Conservation (phyloP, 108 stramenopile genomes). For the Cyclotella choctawhatcheeana region DNA sequence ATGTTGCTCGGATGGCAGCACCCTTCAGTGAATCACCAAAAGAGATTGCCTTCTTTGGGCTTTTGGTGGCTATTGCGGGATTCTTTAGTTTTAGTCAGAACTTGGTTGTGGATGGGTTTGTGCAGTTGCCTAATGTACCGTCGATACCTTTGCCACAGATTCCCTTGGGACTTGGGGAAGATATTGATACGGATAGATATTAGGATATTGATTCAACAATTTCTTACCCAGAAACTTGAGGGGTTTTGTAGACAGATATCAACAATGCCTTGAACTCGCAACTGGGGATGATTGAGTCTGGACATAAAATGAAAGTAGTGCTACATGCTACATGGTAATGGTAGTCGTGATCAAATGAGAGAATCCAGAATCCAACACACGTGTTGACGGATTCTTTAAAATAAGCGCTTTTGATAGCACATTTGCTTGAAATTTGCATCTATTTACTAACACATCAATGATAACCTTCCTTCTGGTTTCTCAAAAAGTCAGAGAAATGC, state of each 20-base stretch:
- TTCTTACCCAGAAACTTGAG: neutral
- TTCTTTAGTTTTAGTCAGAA: slow-evolving; percentile 88
- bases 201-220: slow-evolving; percentile 45
- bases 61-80: slow-evolving; percentile 82
- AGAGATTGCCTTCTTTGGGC: slow-evolving; percentile 82
- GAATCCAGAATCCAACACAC: too few species aligned
- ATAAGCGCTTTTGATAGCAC: too few species aligned
- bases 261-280: too few species aligned
- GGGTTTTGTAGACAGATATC: neutral
- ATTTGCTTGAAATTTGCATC: too few species aligned
- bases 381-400: too few species aligned
- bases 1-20: slow-evolving; percentile 68
- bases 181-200: slow-evolving; percentile 51
- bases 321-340: too few species aligned
- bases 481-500: too few species aligned
- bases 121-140: slow-evolving; percentile 46
- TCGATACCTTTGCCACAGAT: slow-evolving; percentile 53
- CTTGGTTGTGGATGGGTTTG: slow-evolving; percentile 85
- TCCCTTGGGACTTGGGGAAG: slow-evolving; percentile 50
- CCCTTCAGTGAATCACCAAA: slow-evolving; percentile 80
- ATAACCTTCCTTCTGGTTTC: too few species aligned
- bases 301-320: too few species aligned
- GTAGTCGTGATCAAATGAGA: too few species aligned
- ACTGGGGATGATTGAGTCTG: too few species aligned
- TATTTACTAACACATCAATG: too few species aligned